A percentile compares a stretch with the other conserved stretches of the same genome.
These are phyloP conservation scores for Cadophora malorum DNA, from an alignment of 2,329 filamentous ascomycete species.

Conservation along the genomic window DNA sequence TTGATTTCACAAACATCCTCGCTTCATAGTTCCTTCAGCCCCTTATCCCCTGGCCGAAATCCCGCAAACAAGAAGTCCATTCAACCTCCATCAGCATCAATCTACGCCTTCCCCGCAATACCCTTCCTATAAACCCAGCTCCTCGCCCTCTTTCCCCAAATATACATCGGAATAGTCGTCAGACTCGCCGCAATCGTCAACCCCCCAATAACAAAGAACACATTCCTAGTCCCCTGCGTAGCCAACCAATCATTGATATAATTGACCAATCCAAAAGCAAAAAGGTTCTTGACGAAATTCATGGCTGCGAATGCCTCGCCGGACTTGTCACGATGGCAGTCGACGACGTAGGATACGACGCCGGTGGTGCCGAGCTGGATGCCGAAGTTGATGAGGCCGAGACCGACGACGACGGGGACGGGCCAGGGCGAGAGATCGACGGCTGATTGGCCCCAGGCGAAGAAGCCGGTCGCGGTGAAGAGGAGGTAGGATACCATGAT, in stretches of 20 bases:
- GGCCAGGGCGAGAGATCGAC: constrained; percentile 43
- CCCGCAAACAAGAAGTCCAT: neutral
- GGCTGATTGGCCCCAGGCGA: constrained; percentile 48
- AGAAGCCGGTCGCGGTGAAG: constrained; percentile 47
- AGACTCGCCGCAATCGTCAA: constrained; percentile 29
- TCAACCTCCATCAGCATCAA: neutral
- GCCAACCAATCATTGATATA: constrained; percentile 41
- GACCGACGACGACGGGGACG: constrained; percentile 45
- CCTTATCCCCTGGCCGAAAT: neutral
- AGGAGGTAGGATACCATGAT: constrained; percentile 41
- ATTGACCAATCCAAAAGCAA: constrained; percentile 44
- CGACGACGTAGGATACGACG: constrained; percentile 49
- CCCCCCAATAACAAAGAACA: constrained; percentile 35
- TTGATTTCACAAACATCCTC: neutral
- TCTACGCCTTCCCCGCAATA: constrained; percentile 27
- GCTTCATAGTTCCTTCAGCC: neutral
- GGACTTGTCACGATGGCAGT: constrained; percentile 49
- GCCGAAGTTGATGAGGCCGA: constrained; percentile 46
- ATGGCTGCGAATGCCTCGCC: constrained; percentile 51
- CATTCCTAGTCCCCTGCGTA: constrained; percentile 37
- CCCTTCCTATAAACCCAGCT: constrained; percentile 34
- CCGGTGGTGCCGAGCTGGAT: constrained; percentile 49
- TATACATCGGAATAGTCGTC: constrained; percentile 41
- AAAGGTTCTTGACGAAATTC: constrained; percentile 50
- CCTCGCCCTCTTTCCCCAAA: constrained; percentile 44